Evolutionary conservation across 2,329 filamentous ascomycete species (phyloP).

Genomic region (Cryphonectria naterciae): DNA sequence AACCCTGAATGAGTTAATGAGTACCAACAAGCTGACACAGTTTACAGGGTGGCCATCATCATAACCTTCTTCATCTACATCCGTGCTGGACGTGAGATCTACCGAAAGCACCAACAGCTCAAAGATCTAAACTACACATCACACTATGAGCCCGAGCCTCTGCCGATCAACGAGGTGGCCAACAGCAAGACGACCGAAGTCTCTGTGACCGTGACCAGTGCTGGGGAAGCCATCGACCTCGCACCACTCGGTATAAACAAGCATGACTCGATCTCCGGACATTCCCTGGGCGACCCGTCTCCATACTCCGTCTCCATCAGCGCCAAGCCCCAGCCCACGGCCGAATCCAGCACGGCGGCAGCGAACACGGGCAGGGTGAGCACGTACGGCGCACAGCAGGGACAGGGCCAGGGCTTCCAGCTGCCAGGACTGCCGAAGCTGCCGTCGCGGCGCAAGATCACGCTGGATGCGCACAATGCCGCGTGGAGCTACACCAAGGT

Average conservation of each 20-base stretch:
- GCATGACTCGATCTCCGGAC: slow-evolving; percentile 2
- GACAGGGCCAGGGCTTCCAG: slow-evolving; percentile 20
- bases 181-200: slow-evolving; percentile 66
- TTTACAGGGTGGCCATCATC: slow-evolving; percentile 60
- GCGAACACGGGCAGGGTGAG: slow-evolving; percentile 20
- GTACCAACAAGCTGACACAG: slow-evolving; percentile 28
- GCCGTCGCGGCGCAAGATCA: slow-evolving; percentile 40
- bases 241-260: slow-evolving; percentile 34
- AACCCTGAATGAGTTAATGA: background rate
- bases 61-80: slow-evolving; percentile 69
- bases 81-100: slow-evolving; percentile 68
- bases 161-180: slow-evolving; percentile 49
- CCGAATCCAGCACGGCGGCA: background rate
- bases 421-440: slow-evolving; percentile 32
- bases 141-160: slow-evolving; percentile 47
- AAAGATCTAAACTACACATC: slow-evolving; percentile 52
- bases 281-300: slow-evolving; percentile 17
- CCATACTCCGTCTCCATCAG: slow-evolving; percentile 58
- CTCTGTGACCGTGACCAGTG: slow-evolving; percentile 60
- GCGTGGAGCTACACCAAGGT: slow-evolving; percentile 74
- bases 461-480: slow-evolving; percentile 62
- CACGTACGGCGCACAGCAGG: slow-evolving; percentile 7
- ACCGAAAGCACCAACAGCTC: slow-evolving; percentile 66
- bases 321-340: slow-evolving; percentile 2
- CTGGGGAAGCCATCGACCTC: slow-evolving; percentile 39